phyloP scores from a whole-genome alignment of 345 rosid species.

The Brassica cretica region DNA sequence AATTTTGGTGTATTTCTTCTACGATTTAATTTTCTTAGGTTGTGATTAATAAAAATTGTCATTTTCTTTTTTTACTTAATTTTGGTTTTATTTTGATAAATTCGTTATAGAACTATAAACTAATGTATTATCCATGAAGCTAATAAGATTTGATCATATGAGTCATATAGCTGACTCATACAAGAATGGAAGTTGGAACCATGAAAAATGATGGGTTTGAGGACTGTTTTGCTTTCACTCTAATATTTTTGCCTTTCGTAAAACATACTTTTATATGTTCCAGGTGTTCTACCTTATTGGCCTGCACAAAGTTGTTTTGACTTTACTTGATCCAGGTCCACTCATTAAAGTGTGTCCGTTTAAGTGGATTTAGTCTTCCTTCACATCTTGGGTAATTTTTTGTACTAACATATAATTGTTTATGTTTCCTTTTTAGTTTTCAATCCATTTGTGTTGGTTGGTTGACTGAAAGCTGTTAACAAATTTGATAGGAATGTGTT shows the following conservation, averaged over 20 bases:
- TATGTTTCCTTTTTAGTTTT: neutral
- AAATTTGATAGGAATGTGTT: neutral
- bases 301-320: neutral
- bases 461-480: neutral
- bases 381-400: constrained; percentile 76
- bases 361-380: constrained; percentile 83
- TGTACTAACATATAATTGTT: neutral
- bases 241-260: neutral
- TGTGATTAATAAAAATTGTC: neutral
- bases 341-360: constrained; percentile 71
- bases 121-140: neutral
- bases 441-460: neutral
- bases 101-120: neutral
- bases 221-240: constrained; percentile 49
- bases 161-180: neutral
- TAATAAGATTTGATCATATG: neutral
- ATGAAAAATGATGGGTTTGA: constrained; percentile 84
- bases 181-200: neutral
- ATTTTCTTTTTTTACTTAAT: neutral
- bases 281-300: neutral
- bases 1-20: neutral
- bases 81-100: neutral
- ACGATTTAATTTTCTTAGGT: neutral
- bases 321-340: constrained; percentile 54
- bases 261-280: neutral